phyloP scores from a whole-genome alignment of 2,329 filamentous ascomycete species.

The Didymella pomorum region DNA sequence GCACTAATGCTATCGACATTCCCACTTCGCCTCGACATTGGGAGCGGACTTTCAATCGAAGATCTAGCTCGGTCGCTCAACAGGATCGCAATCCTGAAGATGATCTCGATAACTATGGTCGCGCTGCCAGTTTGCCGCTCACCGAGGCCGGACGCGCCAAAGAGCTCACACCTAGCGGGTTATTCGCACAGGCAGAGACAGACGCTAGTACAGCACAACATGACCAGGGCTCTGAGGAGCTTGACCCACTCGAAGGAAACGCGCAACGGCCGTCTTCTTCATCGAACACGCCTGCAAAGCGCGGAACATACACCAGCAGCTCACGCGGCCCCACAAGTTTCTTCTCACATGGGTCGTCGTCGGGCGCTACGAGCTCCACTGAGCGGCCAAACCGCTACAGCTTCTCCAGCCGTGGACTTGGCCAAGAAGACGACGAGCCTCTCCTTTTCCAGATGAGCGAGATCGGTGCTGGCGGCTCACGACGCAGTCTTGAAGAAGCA shows the following conservation, averaged over 20 bases:
- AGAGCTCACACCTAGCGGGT: constrained; percentile 67
- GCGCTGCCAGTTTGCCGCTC: constrained; percentile 72
- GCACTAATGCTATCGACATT: constrained; percentile 75
- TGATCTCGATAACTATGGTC: constrained; percentile 67
- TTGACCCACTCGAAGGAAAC: constrained; percentile 38
- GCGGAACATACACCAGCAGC: constrained; percentile 33
- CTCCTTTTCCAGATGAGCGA: constrained; percentile 78
- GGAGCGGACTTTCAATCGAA: constrained; percentile 55
- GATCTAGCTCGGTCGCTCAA: constrained; percentile 75
- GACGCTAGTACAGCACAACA: constrained; percentile 41
- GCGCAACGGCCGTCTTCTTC: constrained; percentile 38
- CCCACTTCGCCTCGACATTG: constrained; percentile 70
- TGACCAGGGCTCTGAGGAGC: constrained; percentile 24
- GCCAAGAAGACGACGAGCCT: constrained; percentile 70
- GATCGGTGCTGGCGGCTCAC: constrained; percentile 59
- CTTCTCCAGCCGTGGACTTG: constrained; percentile 52
- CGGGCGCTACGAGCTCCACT: constrained; percentile 46
- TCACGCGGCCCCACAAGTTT: constrained; percentile 43
- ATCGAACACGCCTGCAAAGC: constrained; percentile 41
- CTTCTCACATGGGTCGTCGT: constrained; percentile 45
- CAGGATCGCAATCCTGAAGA: constrained; percentile 69
- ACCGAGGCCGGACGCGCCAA: constrained; percentile 61
- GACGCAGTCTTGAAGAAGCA: constrained; percentile 50
- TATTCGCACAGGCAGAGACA: constrained; percentile 59
- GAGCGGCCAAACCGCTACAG: constrained; percentile 54